phyloP scores from a whole-genome alignment of 805 yeast species.

The Zygoascus tannicola region DNA sequence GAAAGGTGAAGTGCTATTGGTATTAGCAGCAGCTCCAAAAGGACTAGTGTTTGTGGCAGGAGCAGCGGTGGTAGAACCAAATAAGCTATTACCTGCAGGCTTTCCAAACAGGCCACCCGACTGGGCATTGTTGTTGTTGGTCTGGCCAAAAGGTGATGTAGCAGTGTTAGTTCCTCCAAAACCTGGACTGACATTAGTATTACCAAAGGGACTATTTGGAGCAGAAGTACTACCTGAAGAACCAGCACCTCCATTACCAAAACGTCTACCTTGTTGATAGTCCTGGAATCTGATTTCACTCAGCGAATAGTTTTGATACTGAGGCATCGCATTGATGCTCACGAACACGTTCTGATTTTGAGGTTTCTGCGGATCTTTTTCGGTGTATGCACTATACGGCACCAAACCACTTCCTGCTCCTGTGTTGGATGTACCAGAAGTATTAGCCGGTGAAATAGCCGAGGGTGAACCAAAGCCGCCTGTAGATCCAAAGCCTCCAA shows the following conservation, averaged over 20 bases:
- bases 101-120: constrained; percentile 36
- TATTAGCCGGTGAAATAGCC: constrained; percentile 25
- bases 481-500: constrained; percentile 17
- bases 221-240: constrained; percentile 6
- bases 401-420: constrained; percentile 53
- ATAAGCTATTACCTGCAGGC: constrained; percentile 9
- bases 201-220: constrained; percentile 37
- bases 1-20: constrained; percentile 23
- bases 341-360: constrained; percentile 47
- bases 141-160: constrained; percentile 12
- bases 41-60: constrained; percentile 34
- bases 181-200: constrained; percentile 27
- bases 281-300: constrained; percentile 88
- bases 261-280: constrained; percentile 63
- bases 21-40: constrained; percentile 31
- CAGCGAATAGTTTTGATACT: constrained; percentile 67
- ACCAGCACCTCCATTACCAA: constrained; percentile 35
- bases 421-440: constrained; percentile 24
- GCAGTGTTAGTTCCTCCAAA: constrained; percentile 34
- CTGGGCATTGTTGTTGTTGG: constrained; percentile 17
- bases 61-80: constrained; percentile 3
- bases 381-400: constrained; percentile 62
- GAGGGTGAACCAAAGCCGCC: constrained; percentile 16
- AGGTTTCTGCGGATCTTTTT: constrained; percentile 48
- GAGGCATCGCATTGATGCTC: constrained; percentile 81